Evolutionary conservation across 805 yeast species (phyloP).

Genomic region (Metschnikowia lochheadii): DNA sequence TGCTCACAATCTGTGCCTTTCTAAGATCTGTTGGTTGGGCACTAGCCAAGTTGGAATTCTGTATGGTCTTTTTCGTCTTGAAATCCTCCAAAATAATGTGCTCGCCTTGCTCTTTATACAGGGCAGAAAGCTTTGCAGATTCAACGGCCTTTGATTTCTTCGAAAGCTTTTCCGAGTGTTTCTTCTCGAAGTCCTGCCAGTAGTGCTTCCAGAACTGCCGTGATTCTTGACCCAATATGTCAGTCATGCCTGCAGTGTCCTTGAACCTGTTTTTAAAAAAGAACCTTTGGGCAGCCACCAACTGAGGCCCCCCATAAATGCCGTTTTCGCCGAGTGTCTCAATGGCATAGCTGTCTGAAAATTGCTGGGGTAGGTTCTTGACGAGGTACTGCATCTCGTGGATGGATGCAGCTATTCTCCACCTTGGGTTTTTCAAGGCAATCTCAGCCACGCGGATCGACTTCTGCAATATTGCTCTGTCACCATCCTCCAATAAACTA

Average conservation of each 20-base stretch:
- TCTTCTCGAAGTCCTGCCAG: conserved; percentile 43
- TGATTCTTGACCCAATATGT: conserved; percentile 31
- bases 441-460: conserved; percentile 44
- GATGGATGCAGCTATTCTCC: conserved; percentile 54
- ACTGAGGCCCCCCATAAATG: conserved; percentile 59
- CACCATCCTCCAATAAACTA: conserved; percentile 30
- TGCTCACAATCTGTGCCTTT: conserved; percentile 48
- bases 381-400: conserved; percentile 67
- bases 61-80: neutral
- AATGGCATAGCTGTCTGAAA: conserved; percentile 41
- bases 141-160: conserved; percentile 26
- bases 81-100: neutral
- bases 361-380: conserved; percentile 39
- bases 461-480: conserved; percentile 37
- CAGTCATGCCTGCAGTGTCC: conserved; percentile 24
- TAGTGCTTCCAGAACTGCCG: conserved; percentile 50
- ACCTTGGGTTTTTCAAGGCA: conserved; percentile 50
- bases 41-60: neutral
- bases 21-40: conserved; percentile 1
- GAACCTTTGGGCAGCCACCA: conserved; percentile 47
- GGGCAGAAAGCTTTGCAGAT: neutral
- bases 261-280: conserved; percentile 50
- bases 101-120: neutral
- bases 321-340: conserved; percentile 33
- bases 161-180: conserved; percentile 35